A percentile compares a stretch with the other conserved stretches of the same genome.
Evolutionary conservation across 2,329 filamentous ascomycete genomes (phyloP).

Genomic region (Fusarium neocosmosporiellum): DNA sequence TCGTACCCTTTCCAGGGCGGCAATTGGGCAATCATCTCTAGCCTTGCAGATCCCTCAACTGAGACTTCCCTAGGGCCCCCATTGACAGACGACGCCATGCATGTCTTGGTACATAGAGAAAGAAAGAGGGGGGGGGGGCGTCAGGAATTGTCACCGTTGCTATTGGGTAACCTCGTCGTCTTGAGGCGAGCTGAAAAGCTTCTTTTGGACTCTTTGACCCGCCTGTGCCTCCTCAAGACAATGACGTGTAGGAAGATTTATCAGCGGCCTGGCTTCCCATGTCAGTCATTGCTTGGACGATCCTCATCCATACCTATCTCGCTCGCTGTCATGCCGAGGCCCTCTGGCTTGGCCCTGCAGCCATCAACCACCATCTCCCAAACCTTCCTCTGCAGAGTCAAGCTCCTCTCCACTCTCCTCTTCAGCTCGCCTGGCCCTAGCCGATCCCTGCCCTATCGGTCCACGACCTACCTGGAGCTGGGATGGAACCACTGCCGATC

Average conservation of each 20-base stretch:
- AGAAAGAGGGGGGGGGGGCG: not conserved
- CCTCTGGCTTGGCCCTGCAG: not conserved
- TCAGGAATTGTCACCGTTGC: not conserved
- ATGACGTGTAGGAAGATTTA: conserved; percentile 26
- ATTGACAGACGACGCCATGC: not conserved
- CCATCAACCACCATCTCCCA: not conserved
- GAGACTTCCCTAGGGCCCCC: conserved; percentile 16
- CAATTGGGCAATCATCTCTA: conserved; percentile 12
- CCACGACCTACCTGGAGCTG: not conserved
- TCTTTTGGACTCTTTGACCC: conserved; percentile 17
- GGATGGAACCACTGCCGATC: conserved; percentile 13
- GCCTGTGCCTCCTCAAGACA: conserved; percentile 5
- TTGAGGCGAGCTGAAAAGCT: conserved; percentile 32
- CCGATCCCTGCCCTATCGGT: conserved; percentile 19
- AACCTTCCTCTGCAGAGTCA: not conserved
- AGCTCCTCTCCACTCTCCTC: not conserved
- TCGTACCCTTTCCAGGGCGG: not conserved
- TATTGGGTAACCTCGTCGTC: not conserved
- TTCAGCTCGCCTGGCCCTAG: conserved; percentile 20
- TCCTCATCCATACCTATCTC: not conserved
- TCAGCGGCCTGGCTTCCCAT: not conserved
- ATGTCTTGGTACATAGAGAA: not conserved
- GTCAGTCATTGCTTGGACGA: not conserved
- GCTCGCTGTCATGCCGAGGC: no score
- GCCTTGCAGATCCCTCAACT: conserved; percentile 30